Percentiles rank a stretch among this genome's conserved stretches.
These are phyloP conservation scores for Apiospora hydei DNA, from an alignment of 2,329 filamentous ascomycete species.

Conservation along the genomic window DNA sequence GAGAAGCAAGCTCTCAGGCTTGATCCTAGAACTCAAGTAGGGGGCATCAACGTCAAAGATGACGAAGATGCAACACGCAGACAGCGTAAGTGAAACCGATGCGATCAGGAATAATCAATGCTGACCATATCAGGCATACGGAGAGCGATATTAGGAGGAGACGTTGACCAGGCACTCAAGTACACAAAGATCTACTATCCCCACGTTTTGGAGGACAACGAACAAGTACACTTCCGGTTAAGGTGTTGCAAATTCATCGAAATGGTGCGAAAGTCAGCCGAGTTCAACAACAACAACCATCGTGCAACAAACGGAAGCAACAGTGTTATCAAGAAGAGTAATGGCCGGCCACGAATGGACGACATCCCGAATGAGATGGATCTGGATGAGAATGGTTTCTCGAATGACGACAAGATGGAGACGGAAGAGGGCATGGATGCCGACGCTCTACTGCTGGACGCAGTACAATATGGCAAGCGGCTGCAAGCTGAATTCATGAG, in stretches of 20 bases:
- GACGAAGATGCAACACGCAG: conserved; percentile 87
- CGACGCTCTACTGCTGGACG: conserved; percentile 66
- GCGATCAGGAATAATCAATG: neutral
- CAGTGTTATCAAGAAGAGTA: conserved; percentile 51
- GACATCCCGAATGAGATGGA: conserved; percentile 65
- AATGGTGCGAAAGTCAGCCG: conserved; percentile 81
- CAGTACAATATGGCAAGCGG: conserved; percentile 80
- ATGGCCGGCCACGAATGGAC: conserved; percentile 47
- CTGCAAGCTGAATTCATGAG: conserved; percentile 79
- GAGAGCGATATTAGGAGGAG: conserved; percentile 84
- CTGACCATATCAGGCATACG: conserved; percentile 73
- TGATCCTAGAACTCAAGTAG: conserved; percentile 59
- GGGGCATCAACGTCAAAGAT: conserved; percentile 73
- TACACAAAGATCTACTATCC: conserved; percentile 82
- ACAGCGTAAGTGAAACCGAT: conserved; percentile 70
- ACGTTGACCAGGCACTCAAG: conserved; percentile 90
- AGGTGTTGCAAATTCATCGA: conserved; percentile 94
- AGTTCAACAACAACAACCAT: conserved; percentile 57
- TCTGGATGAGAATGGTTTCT: conserved; percentile 48
- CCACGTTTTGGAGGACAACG: conserved; percentile 78
- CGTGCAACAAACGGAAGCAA: conserved; percentile 49
- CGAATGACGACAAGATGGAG: conserved; percentile 57
- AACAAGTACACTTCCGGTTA: conserved; percentile 86
- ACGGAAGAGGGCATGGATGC: conserved; percentile 54
- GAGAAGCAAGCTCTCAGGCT: conserved; percentile 76